Evolutionary conservation across 106 monocot species (phyloP).

Genomic region (Gastrodia elata): DNA sequence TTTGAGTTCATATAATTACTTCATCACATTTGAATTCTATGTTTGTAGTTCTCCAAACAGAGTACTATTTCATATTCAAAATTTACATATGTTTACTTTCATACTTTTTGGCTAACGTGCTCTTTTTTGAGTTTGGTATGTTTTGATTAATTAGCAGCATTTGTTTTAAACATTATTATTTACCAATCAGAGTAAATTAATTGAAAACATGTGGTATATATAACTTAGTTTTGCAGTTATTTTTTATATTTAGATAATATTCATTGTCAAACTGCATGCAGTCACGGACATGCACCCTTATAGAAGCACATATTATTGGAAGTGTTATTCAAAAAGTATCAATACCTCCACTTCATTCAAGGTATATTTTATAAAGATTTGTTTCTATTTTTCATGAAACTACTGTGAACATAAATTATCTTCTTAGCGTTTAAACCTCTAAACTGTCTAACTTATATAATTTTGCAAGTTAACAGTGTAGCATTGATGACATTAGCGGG

Average conservation of each 20-base stretch:
- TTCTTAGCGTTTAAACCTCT: not conserved
- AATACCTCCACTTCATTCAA: slow-evolving; percentile 68
- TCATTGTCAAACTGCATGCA: slow-evolving; percentile 18
- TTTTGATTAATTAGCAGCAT: not conserved
- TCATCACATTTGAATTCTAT: not conserved
- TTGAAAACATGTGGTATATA: not conserved
- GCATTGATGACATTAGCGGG: slow-evolving; percentile 60
- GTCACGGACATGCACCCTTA: slow-evolving; percentile 62
- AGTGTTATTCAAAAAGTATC: slow-evolving; percentile 68
- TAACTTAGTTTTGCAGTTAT: not conserved
- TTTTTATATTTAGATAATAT: not conserved
- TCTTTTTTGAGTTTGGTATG: not conserved
- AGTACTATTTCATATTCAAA: slow-evolving; percentile 1
- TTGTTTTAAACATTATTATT: not conserved
- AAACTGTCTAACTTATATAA: slow-evolving; percentile 3
- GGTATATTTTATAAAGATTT: slow-evolving; percentile 16
- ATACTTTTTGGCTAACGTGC: not conserved
- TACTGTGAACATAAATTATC: not conserved
- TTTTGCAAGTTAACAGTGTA: slow-evolving; percentile 31
- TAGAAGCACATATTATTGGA: slow-evolving; percentile 73
- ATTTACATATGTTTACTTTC: not conserved
- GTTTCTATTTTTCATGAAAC: not conserved
- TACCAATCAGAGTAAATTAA: not conserved
- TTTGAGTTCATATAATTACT: slow-evolving; percentile 4
- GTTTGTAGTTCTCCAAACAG: not conserved